Conservation (phyloP, 352 stramenopile species). For the Phytophthora boehmeriae region DNA sequence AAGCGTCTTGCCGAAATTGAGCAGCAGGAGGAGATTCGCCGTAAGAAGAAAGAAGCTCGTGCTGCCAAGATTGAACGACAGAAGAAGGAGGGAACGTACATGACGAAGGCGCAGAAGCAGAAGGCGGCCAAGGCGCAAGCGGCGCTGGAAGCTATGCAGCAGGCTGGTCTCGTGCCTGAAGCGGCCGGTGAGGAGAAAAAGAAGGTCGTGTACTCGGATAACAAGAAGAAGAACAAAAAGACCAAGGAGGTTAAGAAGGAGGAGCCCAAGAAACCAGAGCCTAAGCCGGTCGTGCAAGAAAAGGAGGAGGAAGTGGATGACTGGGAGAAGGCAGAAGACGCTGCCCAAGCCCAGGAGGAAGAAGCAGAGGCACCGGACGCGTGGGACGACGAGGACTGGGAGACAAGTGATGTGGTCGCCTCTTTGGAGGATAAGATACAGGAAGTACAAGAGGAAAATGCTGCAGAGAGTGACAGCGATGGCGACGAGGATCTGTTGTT, state of each 20-base stretch:
- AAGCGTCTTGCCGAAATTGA: conserved; percentile 50
- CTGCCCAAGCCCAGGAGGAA: conserved; percentile 46
- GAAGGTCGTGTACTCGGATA: conserved; percentile 91
- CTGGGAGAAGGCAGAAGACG: conserved; percentile 60
- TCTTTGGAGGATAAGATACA: conserved; percentile 84
- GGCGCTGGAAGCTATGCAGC: conserved; percentile 92
- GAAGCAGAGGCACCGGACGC: conserved; percentile 70
- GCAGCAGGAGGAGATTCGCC: conserved; percentile 62
- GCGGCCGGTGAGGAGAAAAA: conserved; percentile 80
- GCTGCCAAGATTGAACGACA: conserved; percentile 91
- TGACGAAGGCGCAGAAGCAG: conserved; percentile 98
- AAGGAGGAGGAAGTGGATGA: conserved; percentile 78
- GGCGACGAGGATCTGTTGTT: conserved; percentile 95
- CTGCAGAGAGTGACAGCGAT: conserved; percentile 59
- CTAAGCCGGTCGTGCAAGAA: conserved; percentile 45
- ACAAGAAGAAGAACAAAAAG: conserved; percentile 87
- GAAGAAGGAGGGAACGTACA: conserved; percentile 98
- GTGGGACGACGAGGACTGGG: conserved; percentile 88
- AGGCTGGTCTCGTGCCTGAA: conserved; percentile 85
- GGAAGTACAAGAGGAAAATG: conserved; percentile 42
- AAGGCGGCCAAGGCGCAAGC: conserved; percentile 91
- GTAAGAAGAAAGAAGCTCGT: conserved; percentile 87
- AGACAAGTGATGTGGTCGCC: conserved; percentile 75
- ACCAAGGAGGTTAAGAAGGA: conserved; percentile 43
- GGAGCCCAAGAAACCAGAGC: conserved; percentile 39